Percentiles rank a stretch among this genome's conserved stretches.
phyloP scores from a whole-genome alignment of 768 basidiomycete species.

The Suillus subaureus region DNA sequence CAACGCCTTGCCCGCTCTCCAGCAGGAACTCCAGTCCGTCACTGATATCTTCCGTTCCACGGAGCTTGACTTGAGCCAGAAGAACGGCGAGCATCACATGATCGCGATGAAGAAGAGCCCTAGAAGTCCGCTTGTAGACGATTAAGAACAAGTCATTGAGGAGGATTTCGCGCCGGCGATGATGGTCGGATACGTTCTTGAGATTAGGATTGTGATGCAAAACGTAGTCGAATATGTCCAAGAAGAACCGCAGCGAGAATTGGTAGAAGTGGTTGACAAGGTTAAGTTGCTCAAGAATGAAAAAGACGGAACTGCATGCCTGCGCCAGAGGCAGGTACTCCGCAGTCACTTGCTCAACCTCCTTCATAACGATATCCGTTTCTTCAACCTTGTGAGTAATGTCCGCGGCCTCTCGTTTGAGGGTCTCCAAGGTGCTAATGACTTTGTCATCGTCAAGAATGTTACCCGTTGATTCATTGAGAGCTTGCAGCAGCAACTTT shows the following conservation, averaged over 20 bases:
- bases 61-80: conserved; percentile 85
- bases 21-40: conserved; percentile 93
- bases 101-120: conserved; percentile 87
- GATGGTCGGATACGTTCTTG: conserved; percentile 72
- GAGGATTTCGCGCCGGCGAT: conserved; percentile 74
- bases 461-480: conserved; percentile 96
- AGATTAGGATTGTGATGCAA: conserved; percentile 92
- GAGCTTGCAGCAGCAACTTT: conserved; percentile 87
- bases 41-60: conserved; percentile 73
- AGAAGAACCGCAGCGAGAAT: conserved; percentile 96
- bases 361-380: conserved; percentile 93
- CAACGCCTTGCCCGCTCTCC: conserved; percentile 75
- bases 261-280: conserved; percentile 98
- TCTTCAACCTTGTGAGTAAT: conserved; percentile 96
- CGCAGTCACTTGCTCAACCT: conserved; percentile 93
- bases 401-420: conserved; percentile 96
- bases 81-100: conserved; percentile 90
- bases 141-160: conserved; percentile 87
- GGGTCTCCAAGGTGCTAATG: conserved; percentile 91
- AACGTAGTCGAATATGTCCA: conserved; percentile 96
- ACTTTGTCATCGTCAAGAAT: conserved; percentile 99
- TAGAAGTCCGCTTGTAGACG: conserved; percentile 86
- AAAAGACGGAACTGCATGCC: conserved; percentile 96
- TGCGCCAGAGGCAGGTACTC: conserved; percentile 95
- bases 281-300: conserved; percentile 93